These are phyloP conservation scores for Dovyalis caffra DNA, from an alignment of 345 rosid genomes.

Conservation along the genomic window DNA sequence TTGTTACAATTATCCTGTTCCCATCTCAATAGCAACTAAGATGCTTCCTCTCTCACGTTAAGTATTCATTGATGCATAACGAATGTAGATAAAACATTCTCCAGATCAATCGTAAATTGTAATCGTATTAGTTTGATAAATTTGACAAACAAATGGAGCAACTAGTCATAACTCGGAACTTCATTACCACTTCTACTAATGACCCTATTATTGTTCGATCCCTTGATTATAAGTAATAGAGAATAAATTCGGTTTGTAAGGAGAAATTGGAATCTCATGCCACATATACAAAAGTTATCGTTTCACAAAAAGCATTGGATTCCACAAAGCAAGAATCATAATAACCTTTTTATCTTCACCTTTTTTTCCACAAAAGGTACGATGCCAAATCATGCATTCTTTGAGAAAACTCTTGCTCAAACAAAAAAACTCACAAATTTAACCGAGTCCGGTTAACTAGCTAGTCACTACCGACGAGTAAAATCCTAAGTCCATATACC, in stretches of 20 bases:
- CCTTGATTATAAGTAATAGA: not conserved
- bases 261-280: constrained; percentile 18
- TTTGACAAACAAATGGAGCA: not conserved
- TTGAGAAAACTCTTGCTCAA: too few relatives aligned
- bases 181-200: not conserved
- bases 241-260: constrained; percentile 6
- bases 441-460: not conserved
- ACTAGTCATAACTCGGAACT: not conserved
- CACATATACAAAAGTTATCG: not conserved
- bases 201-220: not conserved
- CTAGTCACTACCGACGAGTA: not conserved
- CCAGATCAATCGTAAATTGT: too few relatives aligned
- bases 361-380: not conserved
- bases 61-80: not conserved
- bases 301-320: constrained; percentile 35
- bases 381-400: constrained; percentile 3
- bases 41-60: not conserved
- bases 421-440: not conserved
- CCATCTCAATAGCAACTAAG: not conserved
- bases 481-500: not conserved
- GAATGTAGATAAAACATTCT: not conserved
- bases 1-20: too few relatives aligned
- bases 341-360: constrained; percentile 6
- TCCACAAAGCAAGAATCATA: constrained; percentile 21
- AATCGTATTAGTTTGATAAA: too few relatives aligned